Evolutionary conservation across 371 early-diverging fungal genomes (phyloP).

Genomic region (Actinomortierella ambigua): DNA sequence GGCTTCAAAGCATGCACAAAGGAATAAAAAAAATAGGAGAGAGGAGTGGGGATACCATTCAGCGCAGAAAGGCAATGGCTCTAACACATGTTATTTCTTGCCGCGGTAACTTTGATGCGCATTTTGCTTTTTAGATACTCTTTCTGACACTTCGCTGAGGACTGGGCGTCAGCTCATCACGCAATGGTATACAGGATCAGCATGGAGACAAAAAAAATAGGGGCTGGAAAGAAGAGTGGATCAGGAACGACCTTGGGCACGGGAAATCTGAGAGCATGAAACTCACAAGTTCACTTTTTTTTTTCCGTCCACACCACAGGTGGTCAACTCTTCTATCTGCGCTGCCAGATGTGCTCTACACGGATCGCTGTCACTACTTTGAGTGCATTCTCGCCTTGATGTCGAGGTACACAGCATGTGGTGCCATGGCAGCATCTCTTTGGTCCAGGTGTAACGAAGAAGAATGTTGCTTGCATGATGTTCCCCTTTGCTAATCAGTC

Average conservation of each 20-base stretch:
- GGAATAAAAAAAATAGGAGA: too few relatives aligned
- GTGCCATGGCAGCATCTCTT: background rate
- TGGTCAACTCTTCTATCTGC: constrained; percentile 47
- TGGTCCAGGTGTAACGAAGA: constrained; percentile 9
- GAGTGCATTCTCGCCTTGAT: constrained; percentile 53
- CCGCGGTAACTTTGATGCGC: too few relatives aligned
- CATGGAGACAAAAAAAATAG: background rate
- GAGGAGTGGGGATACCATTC: too few relatives aligned
- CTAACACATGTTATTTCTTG: background rate
- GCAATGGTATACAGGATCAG: constrained; percentile 30
- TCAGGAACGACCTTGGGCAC: too few relatives aligned
- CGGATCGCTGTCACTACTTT: constrained; percentile 50
- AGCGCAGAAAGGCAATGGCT: too few relatives aligned
- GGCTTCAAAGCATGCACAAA: too few relatives aligned
- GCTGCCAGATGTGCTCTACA: constrained; percentile 36
- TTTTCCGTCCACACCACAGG: constrained; percentile 19
- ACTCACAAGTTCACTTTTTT: too few relatives aligned
- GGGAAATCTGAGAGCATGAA: too few relatives aligned
- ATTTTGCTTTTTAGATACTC: constrained; percentile 19
- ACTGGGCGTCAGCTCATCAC: constrained; percentile 41
- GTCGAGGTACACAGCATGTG: constrained; percentile 38
- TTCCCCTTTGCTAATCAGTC: too few relatives aligned
- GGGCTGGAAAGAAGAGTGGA: background rate
- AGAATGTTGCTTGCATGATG: too few relatives aligned
- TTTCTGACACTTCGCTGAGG: constrained; percentile 42